These are phyloP conservation scores for Ogataea thermomethanolica DNA, from an alignment of 805 yeast genomes.

Conservation along the genomic window DNA sequence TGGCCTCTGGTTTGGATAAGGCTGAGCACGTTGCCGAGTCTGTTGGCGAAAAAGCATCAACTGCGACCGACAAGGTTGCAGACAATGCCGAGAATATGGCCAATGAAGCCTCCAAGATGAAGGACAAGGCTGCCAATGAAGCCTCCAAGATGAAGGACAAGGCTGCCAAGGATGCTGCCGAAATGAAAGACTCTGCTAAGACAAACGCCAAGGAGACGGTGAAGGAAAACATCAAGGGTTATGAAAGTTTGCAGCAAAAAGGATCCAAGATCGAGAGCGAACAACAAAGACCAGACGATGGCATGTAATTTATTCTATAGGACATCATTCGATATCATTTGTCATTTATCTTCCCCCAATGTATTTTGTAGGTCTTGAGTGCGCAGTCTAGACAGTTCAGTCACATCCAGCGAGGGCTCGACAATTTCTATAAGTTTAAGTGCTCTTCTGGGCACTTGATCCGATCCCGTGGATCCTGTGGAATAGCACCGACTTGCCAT, in stretches of 20 bases:
- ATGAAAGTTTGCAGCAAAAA: conserved; percentile 40
- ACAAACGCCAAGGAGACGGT: not conserved
- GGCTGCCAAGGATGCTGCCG: conserved; percentile 11
- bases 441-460: not conserved
- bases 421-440: conserved; percentile 37
- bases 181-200: conserved; percentile 2
- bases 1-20: conserved; percentile 40
- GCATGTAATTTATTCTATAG: conserved; percentile 25
- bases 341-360: not conserved
- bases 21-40: conserved; percentile 32
- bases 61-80: conserved; percentile 14
- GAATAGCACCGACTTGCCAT: conserved; percentile 1
- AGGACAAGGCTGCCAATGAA: no score
- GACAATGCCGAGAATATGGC: conserved; percentile 5
- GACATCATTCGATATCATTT: not conserved
- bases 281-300: conserved; percentile 47
- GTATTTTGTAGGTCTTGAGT: not conserved
- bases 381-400: conserved; percentile 14
- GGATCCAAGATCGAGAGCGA: conserved; percentile 41
- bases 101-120: conserved; percentile 2
- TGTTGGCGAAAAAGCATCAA: conserved; percentile 9
- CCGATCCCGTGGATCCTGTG: not conserved
- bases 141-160: conserved; percentile 3
- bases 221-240: conserved; percentile 27
- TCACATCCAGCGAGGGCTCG: conserved; percentile 20